Evolutionary conservation across 1,284 basidiomycete genomes (phyloP), one percentile per base, ranked within the genome.

Genomic region (Pseudozyma tsukubaensis): DNA sequence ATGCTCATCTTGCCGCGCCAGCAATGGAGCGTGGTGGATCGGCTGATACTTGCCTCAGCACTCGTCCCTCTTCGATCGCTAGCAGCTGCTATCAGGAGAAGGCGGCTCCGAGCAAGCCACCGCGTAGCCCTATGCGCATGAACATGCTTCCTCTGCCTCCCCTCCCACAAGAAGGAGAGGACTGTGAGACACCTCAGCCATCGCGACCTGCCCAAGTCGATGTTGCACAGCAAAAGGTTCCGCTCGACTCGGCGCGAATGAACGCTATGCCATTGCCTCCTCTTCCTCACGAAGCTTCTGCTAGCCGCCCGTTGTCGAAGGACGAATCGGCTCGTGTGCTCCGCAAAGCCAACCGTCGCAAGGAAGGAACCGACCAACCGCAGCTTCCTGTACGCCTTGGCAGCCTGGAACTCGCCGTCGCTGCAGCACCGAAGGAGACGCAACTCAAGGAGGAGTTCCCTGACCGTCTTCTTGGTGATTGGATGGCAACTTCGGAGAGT

Each of bases 391-490:
- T 50, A 7, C 62, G 72, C 2, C 40, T 67, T 7, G 60, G 49
- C 37, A 74, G 67, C 45, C 53, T 74, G 3, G 72, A 74, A 3
- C 32, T 49, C 4, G 18, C 21, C n/a, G 71, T 73, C 3, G 66
- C 66, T 0, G 71, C 66, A 4, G 72, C 72, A 24, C 72, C 66
- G 9, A 48, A 51, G 34, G 60, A 60, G 40, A 24, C 16, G 42
- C 62, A 62, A 51, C 12, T 62, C 21, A 52, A 43, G 32, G 63
- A 65, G 45, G 69, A 66, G n/a, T 71, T 71, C 14, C 69, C 69
- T 5, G 44, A 65, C 3, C 59, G 60, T n/a, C 55, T 74, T 13
- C 56, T 70, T 6, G 67, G 72, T 7, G 67, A 74, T 37, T 74
- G 67, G 67, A 59, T 70, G 67, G 37, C 34, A 13, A 21, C 37